Evolutionary conservation across 768 basidiomycete species (phyloP), one percentile per base, ranked within the genome.

Genomic region (Leccinellum rugosiceps): DNA sequence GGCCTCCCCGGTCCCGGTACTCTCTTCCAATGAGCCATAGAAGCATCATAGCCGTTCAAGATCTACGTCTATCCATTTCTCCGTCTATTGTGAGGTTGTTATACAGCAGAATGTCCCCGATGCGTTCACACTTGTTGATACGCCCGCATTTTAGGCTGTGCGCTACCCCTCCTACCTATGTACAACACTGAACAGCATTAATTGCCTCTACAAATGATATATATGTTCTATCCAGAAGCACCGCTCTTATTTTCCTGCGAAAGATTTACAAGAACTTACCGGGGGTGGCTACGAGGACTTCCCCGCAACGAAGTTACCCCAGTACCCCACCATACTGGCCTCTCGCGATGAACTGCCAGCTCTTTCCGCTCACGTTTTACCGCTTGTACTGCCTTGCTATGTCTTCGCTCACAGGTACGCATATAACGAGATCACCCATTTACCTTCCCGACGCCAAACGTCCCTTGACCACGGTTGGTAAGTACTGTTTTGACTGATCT

Each of bases 391-490:
- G n/a, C n/a, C n/a, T n/a, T 25, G 32, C 50, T 4, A 58, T 47
- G 56, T 9, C 23, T 32, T 31, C 30, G 26, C 47, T 63, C 34
- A 32, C 46, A 63, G 62, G 62, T 59, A 38, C n/a, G 3, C 51
- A 15, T 2, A 30, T 19, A 34, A n/a, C 26, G n/a, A 6, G 25
- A 9, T 47, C 50, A 17, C 30, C 13, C 11, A 23, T 26, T 28
- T 44, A 21, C 35, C 25, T 50, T 41, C 32, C 14, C 23, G 43
- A 28, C 6, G 23, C 17, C 5, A 30, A 28, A 41, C 9, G 9
- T 8, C 9, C 28, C 30, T 17, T 43, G 60, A 41, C 25, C 10
- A 31, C 23, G 32, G 38, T 52, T 25, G 48, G 6, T 41, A 6
- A 19, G 38, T 41, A 41, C n/a, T 17, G n/a, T 19, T 35, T 48